Base-by-base conservation (phyloP, 1,139 yeast genomes). In the Suhomyces taliae region DNA sequence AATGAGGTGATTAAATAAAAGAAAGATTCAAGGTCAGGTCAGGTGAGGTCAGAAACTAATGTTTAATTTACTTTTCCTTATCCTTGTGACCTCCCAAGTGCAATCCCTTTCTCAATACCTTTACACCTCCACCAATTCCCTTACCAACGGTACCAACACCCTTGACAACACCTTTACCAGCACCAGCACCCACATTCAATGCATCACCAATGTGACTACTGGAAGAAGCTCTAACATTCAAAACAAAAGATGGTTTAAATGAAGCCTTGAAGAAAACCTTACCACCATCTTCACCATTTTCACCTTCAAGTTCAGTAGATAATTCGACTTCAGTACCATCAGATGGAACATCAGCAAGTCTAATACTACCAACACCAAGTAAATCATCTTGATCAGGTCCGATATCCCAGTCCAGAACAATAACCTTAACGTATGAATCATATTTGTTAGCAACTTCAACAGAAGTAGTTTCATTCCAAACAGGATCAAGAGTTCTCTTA, bases 361-460 rank as follows among this genome's bases (percentile, higher is more conserved):
- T 77, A 49, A 90, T 63, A 27, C 61, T 58, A n/a, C 85, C 90
- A 34, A 70, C 70, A 47, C 98, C 96, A 49, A 93, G 74, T 51
- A 78, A 74, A 65, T 93, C 98, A 65, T 93, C 95, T 52, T 79
- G 82, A 53, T 84, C 89, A 29, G 87, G 83, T 53, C 96, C 97
- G 55, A 91, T 81, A 67, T 93, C 99, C 97, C 97, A 91, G 64
- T 93, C 99, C 58, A 65, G 77, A 32, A 88, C 82, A 47, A 76
- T 79, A 42, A 88, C 74, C 49, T 71, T 70, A 48, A 91, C 66
- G 5, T 67, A 65, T 10, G 90, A 81, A 60, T 82, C 83, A 47
- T 78, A 81, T 60, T 88, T 80, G 63, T 87, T 79, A 36, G 70
- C 62, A 26, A 87, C 80, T 27, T 75, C 73, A 32, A 83, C 71